A percentile compares a stretch with the other conserved stretches of the same genome.
phyloP scores from a whole-genome alignment of 176 grass and related monocot genomes.

The Tuctoria greenei region DNA sequence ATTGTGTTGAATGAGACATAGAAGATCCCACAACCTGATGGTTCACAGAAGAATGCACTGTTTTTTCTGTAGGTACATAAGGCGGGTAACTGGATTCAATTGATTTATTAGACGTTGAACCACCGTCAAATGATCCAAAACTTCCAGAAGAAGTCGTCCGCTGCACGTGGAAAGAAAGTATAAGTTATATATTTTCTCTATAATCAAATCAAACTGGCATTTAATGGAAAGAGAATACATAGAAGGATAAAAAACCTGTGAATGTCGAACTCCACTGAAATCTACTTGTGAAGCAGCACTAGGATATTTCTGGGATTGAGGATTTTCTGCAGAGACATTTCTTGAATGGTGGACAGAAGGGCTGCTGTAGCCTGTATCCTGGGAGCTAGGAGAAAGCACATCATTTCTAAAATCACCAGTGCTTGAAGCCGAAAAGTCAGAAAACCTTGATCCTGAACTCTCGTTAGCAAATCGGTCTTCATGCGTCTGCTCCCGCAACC shows the following conservation, averaged over 20 bases:
- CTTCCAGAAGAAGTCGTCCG: constrained; percentile 83
- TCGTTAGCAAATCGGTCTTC: constrained; percentile 92
- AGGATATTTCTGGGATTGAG: constrained; percentile 38
- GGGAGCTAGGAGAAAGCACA: constrained; percentile 74
- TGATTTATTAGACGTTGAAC: constrained; percentile 48
- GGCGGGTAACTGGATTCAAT: constrained; percentile 43
- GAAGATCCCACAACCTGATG: constrained; percentile 36
- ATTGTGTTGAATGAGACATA: constrained; percentile 42
- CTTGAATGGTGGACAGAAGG: constrained; percentile 57
- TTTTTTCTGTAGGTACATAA: constrained; percentile 54
- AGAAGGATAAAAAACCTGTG: constrained; percentile 52
- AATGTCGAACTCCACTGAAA: constrained; percentile 31
- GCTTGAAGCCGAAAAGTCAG: constrained; percentile 92
- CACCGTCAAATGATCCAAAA: constrained; percentile 74
- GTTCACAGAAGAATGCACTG: constrained; percentile 48
- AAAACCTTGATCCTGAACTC: constrained; percentile 79
- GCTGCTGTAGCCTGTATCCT: constrained; percentile 60
- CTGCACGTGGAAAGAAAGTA: constrained; percentile 54
- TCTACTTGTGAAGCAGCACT: constrained; percentile 38
- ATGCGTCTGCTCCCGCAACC: constrained; percentile 49
- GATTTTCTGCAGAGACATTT: constrained; percentile 55
- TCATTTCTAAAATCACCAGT: constrained; percentile 65
- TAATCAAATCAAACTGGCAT: constrained; percentile 18
- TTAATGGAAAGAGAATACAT: constrained; percentile 32
- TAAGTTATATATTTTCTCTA: constrained; percentile 19